A percentile compares a stretch with the other conserved stretches of the same genome.
Evolutionary conservation across 139 green algal species (phyloP).

Genomic region (Chlamydomonas sphaeroides): DNA sequence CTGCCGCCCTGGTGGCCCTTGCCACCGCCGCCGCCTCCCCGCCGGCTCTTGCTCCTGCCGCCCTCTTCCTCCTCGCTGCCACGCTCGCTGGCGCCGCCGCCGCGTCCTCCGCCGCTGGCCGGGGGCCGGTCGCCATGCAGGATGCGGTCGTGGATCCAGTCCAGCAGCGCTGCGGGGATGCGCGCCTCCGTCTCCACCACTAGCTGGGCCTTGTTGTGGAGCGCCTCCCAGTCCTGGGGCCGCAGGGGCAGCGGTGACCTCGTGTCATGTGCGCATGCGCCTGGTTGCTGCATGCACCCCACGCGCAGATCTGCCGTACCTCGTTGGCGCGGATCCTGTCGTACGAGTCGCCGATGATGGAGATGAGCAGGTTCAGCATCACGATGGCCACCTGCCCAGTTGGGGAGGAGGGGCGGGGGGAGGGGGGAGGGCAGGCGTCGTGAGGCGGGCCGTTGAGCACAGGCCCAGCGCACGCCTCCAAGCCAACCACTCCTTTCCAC

Average conservation of each 20-base stretch:
- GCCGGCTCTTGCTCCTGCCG: not conserved
- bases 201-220: conserved; percentile 23
- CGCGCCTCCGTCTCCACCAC: conserved; percentile 10
- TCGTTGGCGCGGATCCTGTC: conserved; percentile 18
- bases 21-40: too few relatives aligned
- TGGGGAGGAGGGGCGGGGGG: too few relatives aligned
- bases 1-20: too few relatives aligned
- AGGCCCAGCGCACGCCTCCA: too few relatives aligned
- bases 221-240: not conserved
- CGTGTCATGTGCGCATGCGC: too few relatives aligned
- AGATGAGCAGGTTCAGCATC: conserved; percentile 41
- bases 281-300: too few relatives aligned
- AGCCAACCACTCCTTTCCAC: too few relatives aligned
- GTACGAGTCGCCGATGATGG: conserved; percentile 34
- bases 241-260: too few relatives aligned
- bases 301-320: too few relatives aligned
- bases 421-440: too few relatives aligned
- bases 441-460: too few relatives aligned
- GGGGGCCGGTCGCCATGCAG: not conserved
- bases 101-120: not conserved
- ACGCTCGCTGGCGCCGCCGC: not conserved
- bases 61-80: not conserved
- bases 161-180: not conserved
- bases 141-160: not conserved
- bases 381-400: conserved; percentile 29